Percentiles rank a stretch among this genome's conserved stretches.
Conservation (phyloP, 208 protist genomes). For the Trypanosoma cruzi region DNA sequence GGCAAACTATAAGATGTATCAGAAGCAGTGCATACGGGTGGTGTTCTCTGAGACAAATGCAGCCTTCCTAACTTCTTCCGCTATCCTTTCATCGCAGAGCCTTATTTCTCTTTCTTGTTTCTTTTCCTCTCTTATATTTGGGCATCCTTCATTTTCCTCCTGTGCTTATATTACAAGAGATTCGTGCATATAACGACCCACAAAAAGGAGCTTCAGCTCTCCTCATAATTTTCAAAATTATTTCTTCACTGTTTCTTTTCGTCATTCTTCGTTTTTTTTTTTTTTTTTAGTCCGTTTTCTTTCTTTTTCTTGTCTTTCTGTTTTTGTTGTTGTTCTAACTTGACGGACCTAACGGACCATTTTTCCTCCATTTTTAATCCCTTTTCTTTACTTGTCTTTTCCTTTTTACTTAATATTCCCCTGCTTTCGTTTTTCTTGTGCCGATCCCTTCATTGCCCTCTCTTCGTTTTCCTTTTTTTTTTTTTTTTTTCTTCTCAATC, state of each 20-base stretch:
- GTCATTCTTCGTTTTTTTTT: neutral
- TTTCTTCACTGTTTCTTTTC: neutral
- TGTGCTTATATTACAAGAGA: neutral
- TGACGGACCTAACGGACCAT: conserved; percentile 2
- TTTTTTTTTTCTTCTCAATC: no score
- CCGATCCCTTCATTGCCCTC: neutral
- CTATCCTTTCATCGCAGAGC: neutral
- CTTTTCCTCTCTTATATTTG: neutral
- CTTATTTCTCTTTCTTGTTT: neutral
- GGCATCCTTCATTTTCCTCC: no score
- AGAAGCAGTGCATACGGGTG: neutral
- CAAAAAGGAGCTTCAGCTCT: no score
- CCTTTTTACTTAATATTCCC: neutral
- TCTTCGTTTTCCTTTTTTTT: neutral
- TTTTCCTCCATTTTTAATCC: conserved; percentile 7
- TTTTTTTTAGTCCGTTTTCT: neutral
- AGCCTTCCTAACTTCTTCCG: neutral
- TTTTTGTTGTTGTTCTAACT: neutral
- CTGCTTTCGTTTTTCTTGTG: neutral
- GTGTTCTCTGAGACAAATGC: neutral
- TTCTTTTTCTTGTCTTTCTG: no score
- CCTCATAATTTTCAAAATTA: no score
- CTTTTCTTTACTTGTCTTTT: conserved; percentile 17
- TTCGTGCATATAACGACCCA: neutral
- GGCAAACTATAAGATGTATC: neutral